Conservation (phyloP, 208 protist species). For the Trypanosoma lewisi region DNA sequence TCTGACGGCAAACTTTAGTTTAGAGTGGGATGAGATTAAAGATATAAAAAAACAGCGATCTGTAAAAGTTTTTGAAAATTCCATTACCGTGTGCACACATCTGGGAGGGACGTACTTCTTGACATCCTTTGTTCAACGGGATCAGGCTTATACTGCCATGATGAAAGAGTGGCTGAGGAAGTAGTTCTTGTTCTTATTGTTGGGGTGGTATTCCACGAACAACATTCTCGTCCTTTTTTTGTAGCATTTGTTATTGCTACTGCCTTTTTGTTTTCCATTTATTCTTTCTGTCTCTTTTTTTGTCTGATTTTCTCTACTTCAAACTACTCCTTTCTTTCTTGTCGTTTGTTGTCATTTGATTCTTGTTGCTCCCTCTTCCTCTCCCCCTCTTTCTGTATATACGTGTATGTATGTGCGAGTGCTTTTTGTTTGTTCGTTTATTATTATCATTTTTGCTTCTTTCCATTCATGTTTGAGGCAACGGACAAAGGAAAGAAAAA, state of each 20-base stretch:
- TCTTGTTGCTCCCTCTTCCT: too few species aligned
- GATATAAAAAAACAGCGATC: constrained; percentile 70
- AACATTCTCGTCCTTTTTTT: background rate
- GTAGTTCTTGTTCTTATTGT: constrained; percentile 13
- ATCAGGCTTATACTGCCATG: constrained; percentile 62
- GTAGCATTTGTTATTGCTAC: background rate
- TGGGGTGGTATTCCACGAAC: background rate
- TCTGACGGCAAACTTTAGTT: constrained; percentile 36
- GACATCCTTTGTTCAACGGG: constrained; percentile 61
- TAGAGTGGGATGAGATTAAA: constrained; percentile 84
- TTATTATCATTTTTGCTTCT: constrained; percentile 16
- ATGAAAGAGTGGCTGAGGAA: constrained; percentile 81
- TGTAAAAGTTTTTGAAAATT: constrained; percentile 66
- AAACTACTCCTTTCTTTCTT: too few species aligned
- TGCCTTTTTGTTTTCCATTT: constrained; percentile 3
- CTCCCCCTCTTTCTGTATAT: background rate
- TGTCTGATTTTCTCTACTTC: constrained; percentile 5
- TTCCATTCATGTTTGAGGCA: too few species aligned
- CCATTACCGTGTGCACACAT: constrained; percentile 67
- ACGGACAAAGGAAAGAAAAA: too few species aligned
- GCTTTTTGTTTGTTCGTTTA: constrained; percentile 1
- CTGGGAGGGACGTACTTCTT: constrained; percentile 61
- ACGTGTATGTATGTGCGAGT: background rate
- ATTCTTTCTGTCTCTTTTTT: background rate
- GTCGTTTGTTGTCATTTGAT: too few species aligned